These are phyloP conservation scores for Trichoderma guizhouense DNA, from an alignment of 2,329 filamentous ascomycete genomes.

Conservation along the genomic window DNA sequence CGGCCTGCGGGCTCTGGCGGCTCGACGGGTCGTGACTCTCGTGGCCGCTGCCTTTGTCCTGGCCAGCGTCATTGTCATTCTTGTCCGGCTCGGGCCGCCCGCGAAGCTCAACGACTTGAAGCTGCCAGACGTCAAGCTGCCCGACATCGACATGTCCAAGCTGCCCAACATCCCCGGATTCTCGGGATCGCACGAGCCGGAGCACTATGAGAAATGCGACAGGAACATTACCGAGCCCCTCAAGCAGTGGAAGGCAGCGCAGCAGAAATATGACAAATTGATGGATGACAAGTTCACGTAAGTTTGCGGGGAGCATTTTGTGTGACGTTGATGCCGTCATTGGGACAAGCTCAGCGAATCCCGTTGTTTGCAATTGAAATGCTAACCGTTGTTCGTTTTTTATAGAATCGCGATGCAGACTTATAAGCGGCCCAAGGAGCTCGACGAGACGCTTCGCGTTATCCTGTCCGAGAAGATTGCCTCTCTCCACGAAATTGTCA, in stretches of 20 bases:
- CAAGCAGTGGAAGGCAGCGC: slow-evolving; percentile 14
- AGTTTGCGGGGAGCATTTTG: slow-evolving; percentile 1
- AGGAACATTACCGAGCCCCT: slow-evolving; percentile 11
- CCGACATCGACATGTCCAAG: slow-evolving; percentile 17
- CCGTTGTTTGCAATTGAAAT: background rate
- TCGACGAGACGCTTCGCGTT: slow-evolving; percentile 24
- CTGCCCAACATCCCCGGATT: background rate
- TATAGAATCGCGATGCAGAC: slow-evolving; percentile 28
- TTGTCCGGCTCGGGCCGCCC: slow-evolving; percentile 10
- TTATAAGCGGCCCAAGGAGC: slow-evolving; percentile 27
- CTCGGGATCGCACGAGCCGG: background rate
- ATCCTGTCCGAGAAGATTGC: slow-evolving; percentile 24
- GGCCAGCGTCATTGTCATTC: slow-evolving; percentile 14
- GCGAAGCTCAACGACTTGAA: slow-evolving; percentile 2
- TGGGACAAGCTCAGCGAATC: background rate
- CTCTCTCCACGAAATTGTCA: slow-evolving; percentile 29
- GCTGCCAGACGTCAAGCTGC: slow-evolving; percentile 8
- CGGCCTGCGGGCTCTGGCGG: slow-evolving; percentile 13
- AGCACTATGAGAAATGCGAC: slow-evolving; percentile 1
- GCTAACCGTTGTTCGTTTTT: background rate
- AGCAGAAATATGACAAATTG: slow-evolving; percentile 40
- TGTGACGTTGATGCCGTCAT: background rate
- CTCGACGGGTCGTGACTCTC: slow-evolving; percentile 11
- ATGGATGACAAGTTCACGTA: slow-evolving; percentile 29
- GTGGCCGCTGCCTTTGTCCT: slow-evolving; percentile 11